These are phyloP conservation scores for Cutaneotrichosporon dermatis DNA, from an alignment of 1,284 basidiomycete genomes.

Conservation along the genomic window DNA sequence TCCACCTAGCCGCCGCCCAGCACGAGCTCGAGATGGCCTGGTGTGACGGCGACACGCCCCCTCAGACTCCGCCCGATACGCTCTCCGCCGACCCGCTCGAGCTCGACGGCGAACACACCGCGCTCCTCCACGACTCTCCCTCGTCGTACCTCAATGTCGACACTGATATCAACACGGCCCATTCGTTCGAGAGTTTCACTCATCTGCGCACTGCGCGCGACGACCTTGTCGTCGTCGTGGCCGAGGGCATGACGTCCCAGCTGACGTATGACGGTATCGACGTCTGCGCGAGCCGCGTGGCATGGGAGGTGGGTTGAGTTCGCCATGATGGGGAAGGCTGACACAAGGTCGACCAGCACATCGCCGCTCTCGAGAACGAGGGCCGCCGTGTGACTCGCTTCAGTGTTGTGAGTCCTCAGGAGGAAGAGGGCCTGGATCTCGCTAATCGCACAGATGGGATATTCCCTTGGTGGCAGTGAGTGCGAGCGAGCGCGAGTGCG, in stretches of 20 bases:
- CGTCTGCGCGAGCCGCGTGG: constrained; percentile 44
- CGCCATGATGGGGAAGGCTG: no score
- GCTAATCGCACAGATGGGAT: constrained; percentile 34
- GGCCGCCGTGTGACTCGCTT: constrained; percentile 34
- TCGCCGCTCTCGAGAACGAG: constrained; percentile 30
- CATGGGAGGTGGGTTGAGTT: constrained; percentile 37
- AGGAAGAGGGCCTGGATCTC: not conserved
- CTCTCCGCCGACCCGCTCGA: not conserved
- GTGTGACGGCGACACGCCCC: not conserved
- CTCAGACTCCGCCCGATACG: not conserved
- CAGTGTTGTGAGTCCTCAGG: constrained; percentile 31
- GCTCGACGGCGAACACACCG: not conserved
- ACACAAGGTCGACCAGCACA: constrained; percentile 36
- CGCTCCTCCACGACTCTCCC: no score
- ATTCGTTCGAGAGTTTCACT: not conserved
- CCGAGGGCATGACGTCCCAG: constrained; percentile 39
- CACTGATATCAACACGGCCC: no score
- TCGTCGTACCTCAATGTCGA: no score
- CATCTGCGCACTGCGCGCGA: not conserved
- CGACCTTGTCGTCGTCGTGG: constrained; percentile 41
- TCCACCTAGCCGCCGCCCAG: constrained; percentile 36
- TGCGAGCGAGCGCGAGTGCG: not conserved
- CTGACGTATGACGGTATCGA: constrained; percentile 48
- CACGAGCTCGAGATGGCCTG: constrained; percentile 34
- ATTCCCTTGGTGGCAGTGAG: constrained; percentile 46